phyloP scores from a whole-genome alignment of 1,139 yeast genomes.

The Groenewaldozyma auringiensis region DNA sequence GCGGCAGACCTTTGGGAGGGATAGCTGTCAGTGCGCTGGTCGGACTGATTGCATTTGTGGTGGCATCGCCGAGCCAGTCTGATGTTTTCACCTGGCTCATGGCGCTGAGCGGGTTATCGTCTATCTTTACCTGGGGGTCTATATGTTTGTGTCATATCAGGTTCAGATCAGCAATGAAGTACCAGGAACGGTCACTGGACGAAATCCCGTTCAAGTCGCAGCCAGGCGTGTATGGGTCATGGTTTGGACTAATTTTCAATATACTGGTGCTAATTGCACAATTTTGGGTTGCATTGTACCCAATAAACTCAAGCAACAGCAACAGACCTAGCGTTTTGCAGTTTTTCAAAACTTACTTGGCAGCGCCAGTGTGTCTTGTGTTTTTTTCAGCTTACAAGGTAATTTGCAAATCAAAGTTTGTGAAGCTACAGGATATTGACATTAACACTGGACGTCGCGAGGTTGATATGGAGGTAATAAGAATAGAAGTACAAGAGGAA shows the following conservation, averaged over 20 bases:
- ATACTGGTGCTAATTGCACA: slow-evolving; percentile 64
- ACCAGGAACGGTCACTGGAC: slow-evolving; percentile 52
- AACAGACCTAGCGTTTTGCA: slow-evolving; percentile 27
- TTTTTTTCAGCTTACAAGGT: slow-evolving; percentile 47
- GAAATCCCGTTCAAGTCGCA: slow-evolving; percentile 68
- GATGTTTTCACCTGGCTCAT: slow-evolving; percentile 71
- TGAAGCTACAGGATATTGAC: slow-evolving; percentile 35
- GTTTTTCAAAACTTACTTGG: slow-evolving; percentile 50
- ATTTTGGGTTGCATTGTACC: slow-evolving; percentile 73
- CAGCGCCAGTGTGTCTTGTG: slow-evolving; percentile 43
- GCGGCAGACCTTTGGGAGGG: slow-evolving; percentile 70
- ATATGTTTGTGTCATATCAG: slow-evolving; percentile 70
- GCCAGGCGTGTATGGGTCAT: slow-evolving; percentile 65
- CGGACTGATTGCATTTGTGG: slow-evolving; percentile 63
- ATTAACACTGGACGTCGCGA: slow-evolving; percentile 47
- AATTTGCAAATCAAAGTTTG: slow-evolving; percentile 37
- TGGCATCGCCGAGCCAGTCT: slow-evolving; percentile 63
- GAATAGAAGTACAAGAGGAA: slow-evolving; percentile 44
- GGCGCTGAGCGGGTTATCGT: slow-evolving; percentile 72
- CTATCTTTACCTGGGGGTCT: slow-evolving; percentile 75
- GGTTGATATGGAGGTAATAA: slow-evolving; percentile 44
- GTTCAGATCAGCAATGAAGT: slow-evolving; percentile 65
- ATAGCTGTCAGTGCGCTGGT: slow-evolving; percentile 47
- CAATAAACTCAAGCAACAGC: slow-evolving; percentile 52
- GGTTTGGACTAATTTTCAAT: slow-evolving; percentile 55